These are phyloP conservation scores for Bipolaris cookei DNA, from an alignment of 2,329 filamentous ascomycete genomes.

Conservation along the genomic window DNA sequence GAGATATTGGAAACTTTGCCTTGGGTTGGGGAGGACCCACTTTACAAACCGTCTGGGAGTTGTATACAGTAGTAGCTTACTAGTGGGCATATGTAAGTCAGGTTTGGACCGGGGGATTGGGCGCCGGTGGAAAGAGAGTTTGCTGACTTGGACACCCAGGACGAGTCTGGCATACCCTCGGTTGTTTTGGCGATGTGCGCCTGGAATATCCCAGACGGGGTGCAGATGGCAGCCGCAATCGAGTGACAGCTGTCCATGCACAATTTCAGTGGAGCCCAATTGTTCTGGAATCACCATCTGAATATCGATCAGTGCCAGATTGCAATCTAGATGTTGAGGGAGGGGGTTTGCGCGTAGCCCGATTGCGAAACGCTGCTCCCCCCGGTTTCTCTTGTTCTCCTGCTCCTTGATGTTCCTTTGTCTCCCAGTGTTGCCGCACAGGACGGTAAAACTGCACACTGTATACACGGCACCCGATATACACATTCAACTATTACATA, in stretches of 20 bases:
- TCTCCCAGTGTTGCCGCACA: not conserved
- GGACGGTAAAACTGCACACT: not conserved
- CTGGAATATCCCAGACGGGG: conserved; percentile 3
- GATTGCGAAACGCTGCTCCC: not conserved
- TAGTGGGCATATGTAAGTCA: no score
- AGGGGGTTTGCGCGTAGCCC: conserved; percentile 6
- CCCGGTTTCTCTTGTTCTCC: no score
- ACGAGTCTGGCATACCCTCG: conserved; percentile 7
- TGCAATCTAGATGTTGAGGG: conserved; percentile 4
- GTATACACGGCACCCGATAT: no score
- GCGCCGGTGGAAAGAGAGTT: not conserved
- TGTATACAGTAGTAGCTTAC: no score
- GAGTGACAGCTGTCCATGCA: conserved; percentile 13
- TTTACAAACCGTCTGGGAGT: no score
- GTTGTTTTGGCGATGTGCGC: not conserved
- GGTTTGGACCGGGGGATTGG: not conserved
- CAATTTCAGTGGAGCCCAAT: conserved; percentile 9
- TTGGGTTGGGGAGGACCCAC: no score
- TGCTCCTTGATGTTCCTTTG: not conserved
- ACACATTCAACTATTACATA: not conserved
- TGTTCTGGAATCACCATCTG: conserved; percentile 14
- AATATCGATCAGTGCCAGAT: not conserved
- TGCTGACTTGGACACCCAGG: conserved; percentile 1
- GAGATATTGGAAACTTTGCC: not conserved
- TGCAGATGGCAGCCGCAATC: conserved; percentile 5